These are phyloP conservation scores for Flueggea neowawraea DNA, from an alignment of 441 rosid genomes.

Conservation along the genomic window DNA sequence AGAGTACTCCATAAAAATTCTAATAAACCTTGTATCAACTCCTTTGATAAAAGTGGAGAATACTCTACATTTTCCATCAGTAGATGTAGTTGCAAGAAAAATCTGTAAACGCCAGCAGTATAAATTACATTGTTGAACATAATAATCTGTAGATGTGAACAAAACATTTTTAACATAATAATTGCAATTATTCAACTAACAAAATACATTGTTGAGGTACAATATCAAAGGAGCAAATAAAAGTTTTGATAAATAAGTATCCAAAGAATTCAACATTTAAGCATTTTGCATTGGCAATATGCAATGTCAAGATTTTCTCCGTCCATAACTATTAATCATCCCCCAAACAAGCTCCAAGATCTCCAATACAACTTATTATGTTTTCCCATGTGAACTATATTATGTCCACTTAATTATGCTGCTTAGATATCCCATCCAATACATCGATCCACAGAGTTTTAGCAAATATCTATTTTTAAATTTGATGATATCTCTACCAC, in stretches of 20 bases:
- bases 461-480: too few relatives aligned
- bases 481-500: too few relatives aligned
- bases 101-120: conserved; percentile 34
- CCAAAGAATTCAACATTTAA: not conserved
- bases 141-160: too few relatives aligned
- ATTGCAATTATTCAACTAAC: not conserved
- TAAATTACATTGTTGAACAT: not conserved
- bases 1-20: not conserved
- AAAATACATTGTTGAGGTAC: not conserved
- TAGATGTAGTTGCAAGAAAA: conserved; percentile 94
- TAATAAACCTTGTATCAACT: conserved; percentile 72
- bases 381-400: too few relatives aligned
- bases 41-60: conserved; percentile 99
- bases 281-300: not conserved
- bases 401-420: too few relatives aligned
- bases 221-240: not conserved
- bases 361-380: too few relatives aligned
- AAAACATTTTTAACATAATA: too few relatives aligned
- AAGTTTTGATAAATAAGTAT: not conserved
- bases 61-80: conserved; percentile 96
- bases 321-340: not conserved
- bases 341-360: too few relatives aligned
- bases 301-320: not conserved
- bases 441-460: too few relatives aligned
- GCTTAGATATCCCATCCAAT: too few relatives aligned